phyloP scores from a whole-genome alignment of 176 grass and related monocot species.

The Tillandsia leiboldiana region DNA sequence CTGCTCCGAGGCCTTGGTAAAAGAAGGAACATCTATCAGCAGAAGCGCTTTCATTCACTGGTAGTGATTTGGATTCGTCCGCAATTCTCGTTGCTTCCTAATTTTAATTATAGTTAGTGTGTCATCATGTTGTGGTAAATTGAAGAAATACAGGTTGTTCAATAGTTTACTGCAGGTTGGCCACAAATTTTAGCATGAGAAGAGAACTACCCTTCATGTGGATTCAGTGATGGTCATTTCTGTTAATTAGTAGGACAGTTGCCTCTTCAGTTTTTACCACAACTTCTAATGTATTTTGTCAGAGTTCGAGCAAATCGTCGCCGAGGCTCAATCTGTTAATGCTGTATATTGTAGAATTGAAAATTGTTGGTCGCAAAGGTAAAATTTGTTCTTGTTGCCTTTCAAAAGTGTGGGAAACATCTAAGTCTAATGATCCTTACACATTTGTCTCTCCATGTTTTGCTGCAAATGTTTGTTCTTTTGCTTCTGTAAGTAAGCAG shows the following conservation, averaged over 20 bases:
- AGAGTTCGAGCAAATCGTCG: not conserved
- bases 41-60: not conserved
- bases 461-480: too few relatives aligned
- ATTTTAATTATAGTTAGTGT: not conserved
- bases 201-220: not conserved
- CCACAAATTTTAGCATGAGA: not conserved
- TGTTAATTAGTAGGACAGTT: not conserved
- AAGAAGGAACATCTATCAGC: not conserved
- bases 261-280: not conserved
- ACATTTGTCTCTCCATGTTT: too few relatives aligned
- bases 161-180: not conserved
- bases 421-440: not conserved
- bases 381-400: not conserved
- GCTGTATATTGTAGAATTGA: not conserved
- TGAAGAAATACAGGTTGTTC: not conserved
- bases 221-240: not conserved
- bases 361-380: not conserved
- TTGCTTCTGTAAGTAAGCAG: too few relatives aligned
- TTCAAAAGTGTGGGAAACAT: not conserved
- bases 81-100: not conserved
- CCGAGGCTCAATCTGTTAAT: not conserved
- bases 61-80: not conserved
- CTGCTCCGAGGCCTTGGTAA: slow-evolving; percentile 1
- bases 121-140: not conserved
- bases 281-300: not conserved